Base-by-base conservation (phyloP, 179 eudicot genomes). In the Patellifolia procumbens region DNA sequence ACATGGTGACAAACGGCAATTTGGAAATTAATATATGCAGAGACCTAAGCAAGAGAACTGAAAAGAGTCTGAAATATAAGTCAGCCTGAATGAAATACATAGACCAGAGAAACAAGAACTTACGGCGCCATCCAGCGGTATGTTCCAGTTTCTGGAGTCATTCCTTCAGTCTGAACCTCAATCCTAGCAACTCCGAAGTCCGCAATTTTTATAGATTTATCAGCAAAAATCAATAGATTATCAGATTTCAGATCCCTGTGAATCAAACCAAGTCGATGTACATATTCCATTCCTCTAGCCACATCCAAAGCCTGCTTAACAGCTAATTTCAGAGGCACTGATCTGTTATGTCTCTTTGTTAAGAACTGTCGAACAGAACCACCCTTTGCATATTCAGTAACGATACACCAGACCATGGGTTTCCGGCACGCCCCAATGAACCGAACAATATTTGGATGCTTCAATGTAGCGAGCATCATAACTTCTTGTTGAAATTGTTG, bases 61-160 rank as follows among this genome's bases (percentile, higher is more conserved):
- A 68, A 66, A 28, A 42, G 42, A 26, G 22, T 28, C 11, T n/a
- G 46, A 4, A 37, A 1, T 61, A 68, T 42, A 2, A 6, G 46
- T 46, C 26, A 58, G 55, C 37, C 34, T 20, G 17, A 74, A 19
- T 4, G 45, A 11, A 32, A 51, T 12, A 70, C 22, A 66, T 43
- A 51, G 34, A 70, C 32, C 43, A 77, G 7, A 37, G 42, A 77
- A 66, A 45, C 17, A 79, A 75, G 68, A 67, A 63, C 96, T 86
- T 88, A 92, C 97, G 97, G 97, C 79, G 97, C 97, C 97, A 92
- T 92, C 97, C 97, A 92, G 64, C 97, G 97, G 78, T 92, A 92
- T 11, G 97, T 92, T 75, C 97, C 97, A 3, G 97, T 92, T 76
- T 92, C 97, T 32, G 97, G 97, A 53, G 97, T 92, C 97, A 92